Evolutionary conservation across 306 rosid genomes (phyloP).

Genomic region (Aeschynomene evenia): DNA sequence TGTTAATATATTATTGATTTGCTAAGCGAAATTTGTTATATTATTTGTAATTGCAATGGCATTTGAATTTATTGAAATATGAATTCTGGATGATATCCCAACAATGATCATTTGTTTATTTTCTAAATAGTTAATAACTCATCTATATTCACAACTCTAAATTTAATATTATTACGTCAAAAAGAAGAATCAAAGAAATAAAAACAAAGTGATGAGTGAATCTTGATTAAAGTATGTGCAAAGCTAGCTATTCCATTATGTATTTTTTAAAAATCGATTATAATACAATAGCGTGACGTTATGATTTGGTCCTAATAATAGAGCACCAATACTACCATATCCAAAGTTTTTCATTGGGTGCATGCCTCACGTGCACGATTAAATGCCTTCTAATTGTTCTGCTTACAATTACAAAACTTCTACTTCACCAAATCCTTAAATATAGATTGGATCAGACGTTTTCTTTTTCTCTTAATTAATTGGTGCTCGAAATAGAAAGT

Average conservation of each 20-base stretch:
- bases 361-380: slow-evolving; percentile 38
- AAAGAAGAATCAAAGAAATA: too few relatives aligned
- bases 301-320: background rate
- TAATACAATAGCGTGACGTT: slow-evolving; percentile 1
- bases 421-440: slow-evolving; percentile 31
- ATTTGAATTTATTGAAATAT: too few relatives aligned
- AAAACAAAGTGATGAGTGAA: background rate
- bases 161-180: too few relatives aligned
- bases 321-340: background rate
- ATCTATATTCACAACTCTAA: too few relatives aligned
- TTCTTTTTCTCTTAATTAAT: background rate
- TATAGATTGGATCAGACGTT: background rate
- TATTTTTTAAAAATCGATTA: background rate
- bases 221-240: background rate
- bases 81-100: too few relatives aligned
- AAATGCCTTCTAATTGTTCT: slow-evolving; percentile 13
- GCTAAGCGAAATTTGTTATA: too few relatives aligned
- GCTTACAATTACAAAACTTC: slow-evolving; percentile 25
- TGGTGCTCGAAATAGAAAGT: background rate
- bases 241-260: background rate
- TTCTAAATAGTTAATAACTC: too few relatives aligned
- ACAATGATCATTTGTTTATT: too few relatives aligned
- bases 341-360: background rate
- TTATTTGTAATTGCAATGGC: too few relatives aligned
- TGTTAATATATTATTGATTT: too few relatives aligned